A percentile compares a stretch with the other conserved stretches of the same genome.
Evolutionary conservation across 2,329 filamentous ascomycete genomes (phyloP).

Genomic region (Phaeosphaeriaceae sp.): DNA sequence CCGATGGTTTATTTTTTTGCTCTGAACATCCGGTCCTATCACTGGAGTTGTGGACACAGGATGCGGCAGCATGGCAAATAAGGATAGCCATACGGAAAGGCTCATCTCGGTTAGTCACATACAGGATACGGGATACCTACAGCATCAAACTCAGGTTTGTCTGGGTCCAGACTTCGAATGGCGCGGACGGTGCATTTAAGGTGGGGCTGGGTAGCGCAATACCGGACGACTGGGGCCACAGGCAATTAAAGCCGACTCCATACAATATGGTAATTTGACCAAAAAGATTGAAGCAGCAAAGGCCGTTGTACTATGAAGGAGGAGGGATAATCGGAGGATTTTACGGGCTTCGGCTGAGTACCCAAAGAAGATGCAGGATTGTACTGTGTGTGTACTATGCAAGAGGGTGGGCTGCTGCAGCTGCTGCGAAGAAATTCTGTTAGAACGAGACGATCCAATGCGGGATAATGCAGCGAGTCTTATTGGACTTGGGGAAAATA

Average conservation of each 20-base stretch:
- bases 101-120: constrained; percentile 12
- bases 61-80: constrained; percentile 2
- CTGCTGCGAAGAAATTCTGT: too few species aligned
- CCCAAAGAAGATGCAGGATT: background rate
- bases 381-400: too few species aligned
- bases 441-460: too few species aligned
- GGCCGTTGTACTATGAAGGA: background rate
- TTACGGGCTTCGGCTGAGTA: background rate
- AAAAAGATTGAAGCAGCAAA: too few species aligned
- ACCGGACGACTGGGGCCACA: constrained; percentile 5
- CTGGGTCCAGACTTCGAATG: constrained; percentile 17
- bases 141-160: constrained; percentile 7
- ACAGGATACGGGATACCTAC: constrained; percentile 9
- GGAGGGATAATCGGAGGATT: background rate
- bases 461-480: too few species aligned
- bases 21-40: background rate
- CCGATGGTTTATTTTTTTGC: too few species aligned
- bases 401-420: too few species aligned
- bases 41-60: background rate
- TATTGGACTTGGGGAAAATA: too few species aligned
- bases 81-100: constrained; percentile 17
- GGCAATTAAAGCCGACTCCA: background rate
- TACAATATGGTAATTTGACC: background rate
- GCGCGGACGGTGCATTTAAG: constrained; percentile 8
- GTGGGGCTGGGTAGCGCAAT: constrained; percentile 16